Evolutionary conservation across 768 basidiomycete species (phyloP).

Genomic region (Collybiopsis luxurians): DNA sequence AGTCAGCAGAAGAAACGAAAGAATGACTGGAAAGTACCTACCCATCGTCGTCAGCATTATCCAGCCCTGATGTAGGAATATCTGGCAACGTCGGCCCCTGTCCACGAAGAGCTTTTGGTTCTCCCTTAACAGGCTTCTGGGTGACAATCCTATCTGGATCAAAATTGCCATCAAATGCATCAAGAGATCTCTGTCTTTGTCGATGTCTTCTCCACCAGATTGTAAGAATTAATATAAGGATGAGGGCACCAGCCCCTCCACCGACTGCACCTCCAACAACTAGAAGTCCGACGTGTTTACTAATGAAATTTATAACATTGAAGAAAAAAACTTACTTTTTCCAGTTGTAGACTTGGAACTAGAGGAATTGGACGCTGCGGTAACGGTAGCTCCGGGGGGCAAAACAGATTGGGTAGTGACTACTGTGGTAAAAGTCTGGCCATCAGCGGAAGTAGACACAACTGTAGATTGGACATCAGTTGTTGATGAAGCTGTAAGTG

Average conservation of each 20-base stretch:
- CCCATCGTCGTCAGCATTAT: background rate
- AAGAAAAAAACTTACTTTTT: no score
- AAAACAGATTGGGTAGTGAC: background rate
- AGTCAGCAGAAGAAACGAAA: no score
- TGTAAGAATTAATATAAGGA: background rate
- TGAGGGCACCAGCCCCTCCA: background rate
- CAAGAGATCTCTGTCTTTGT: background rate
- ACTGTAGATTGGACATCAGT: background rate
- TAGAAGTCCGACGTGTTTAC: no score
- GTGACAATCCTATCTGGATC: slow-evolving; percentile 2
- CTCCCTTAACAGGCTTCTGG: background rate
- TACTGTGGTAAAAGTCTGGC: background rate
- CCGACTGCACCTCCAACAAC: slow-evolving; percentile 3
- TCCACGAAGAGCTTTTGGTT: background rate
- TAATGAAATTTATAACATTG: no score
- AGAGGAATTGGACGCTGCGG: background rate
- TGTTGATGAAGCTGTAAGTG: background rate
- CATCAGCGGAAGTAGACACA: background rate
- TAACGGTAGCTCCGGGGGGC: background rate
- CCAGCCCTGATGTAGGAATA: background rate
- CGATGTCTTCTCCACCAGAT: background rate
- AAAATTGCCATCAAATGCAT: slow-evolving; percentile 5
- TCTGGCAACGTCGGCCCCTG: background rate
- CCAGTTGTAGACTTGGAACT: no score
- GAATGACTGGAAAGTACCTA: no score